A percentile compares a stretch with the other conserved stretches of the same genome.
These are phyloP conservation scores for Solanum chiquidenum DNA, from an alignment of 257 asterid genomes.

Conservation along the genomic window DNA sequence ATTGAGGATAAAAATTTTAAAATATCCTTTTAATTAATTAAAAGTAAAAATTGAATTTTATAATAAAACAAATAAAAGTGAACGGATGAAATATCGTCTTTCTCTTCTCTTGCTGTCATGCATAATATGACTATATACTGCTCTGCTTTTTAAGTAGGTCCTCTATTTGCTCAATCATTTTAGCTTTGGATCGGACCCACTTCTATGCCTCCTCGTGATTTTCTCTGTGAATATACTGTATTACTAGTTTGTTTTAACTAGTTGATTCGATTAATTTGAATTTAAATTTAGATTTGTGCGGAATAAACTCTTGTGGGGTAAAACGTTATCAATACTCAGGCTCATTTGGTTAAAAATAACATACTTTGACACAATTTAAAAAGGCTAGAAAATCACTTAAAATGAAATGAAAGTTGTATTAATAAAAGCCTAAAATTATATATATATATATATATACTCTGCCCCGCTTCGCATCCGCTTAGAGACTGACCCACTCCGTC, in stretches of 20 bases:
- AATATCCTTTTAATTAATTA: too few species aligned
- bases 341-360: neutral
- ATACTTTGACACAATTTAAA: neutral
- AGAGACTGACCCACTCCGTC: too few species aligned
- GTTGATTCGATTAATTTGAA: neutral
- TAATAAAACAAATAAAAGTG: neutral
- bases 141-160: neutral
- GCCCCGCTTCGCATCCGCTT: too few species aligned
- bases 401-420: neutral
- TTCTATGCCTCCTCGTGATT: neutral
- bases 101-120: neutral
- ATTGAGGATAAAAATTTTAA: too few species aligned
- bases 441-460: too few species aligned
- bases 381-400: neutral
- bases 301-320: fast-evolving
- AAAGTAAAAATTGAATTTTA: fast-evolving
- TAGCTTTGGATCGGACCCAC: neutral
- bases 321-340: neutral
- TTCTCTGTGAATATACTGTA: neutral
- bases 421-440: neutral
- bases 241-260: neutral
- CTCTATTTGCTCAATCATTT: neutral
- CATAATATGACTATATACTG: neutral
- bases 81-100: neutral
- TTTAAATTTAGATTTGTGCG: too few species aligned